Evolutionary conservation across 2,329 filamentous ascomycete genomes (phyloP).

Genomic region (Chrysoporthe deuterocubensis): DNA sequence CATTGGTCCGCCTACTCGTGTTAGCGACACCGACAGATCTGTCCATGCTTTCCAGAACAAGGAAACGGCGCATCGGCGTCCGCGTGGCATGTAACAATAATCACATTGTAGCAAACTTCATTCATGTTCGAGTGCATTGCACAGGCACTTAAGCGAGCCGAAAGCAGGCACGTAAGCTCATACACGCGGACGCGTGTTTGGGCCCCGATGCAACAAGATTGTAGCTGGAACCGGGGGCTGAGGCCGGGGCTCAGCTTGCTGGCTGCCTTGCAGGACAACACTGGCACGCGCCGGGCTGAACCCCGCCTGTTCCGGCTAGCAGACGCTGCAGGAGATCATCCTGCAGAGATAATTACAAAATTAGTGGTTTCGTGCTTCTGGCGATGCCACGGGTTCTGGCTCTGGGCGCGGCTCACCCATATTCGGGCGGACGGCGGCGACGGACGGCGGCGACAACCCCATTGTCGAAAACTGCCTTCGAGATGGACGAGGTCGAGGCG

Average conservation of each 20-base stretch:
- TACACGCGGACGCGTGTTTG: neutral
- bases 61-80: neutral
- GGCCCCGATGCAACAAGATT: neutral
- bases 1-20: neutral
- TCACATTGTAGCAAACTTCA: neutral
- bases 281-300: neutral
- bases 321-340: no score
- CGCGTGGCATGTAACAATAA: neutral
- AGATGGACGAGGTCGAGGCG: no score
- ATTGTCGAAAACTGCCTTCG: no score
- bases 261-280: neutral
- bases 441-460: no score
- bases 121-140: no score
- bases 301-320: neutral
- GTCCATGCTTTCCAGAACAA: neutral
- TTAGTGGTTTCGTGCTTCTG: no score
- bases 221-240: neutral
- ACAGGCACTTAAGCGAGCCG: no score
- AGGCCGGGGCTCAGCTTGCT: conserved; percentile 2
- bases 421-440: no score
- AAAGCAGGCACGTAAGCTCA: neutral
- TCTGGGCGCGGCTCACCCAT: no score
- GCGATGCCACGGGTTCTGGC: no score
- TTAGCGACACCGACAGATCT: conserved; percentile 4
- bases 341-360: no score